Evolutionary conservation across 2,329 filamentous ascomycete genomes (phyloP), one percentile per base, ranked within the genome.

Genomic region (Arthrocladium fulminans): DNA sequence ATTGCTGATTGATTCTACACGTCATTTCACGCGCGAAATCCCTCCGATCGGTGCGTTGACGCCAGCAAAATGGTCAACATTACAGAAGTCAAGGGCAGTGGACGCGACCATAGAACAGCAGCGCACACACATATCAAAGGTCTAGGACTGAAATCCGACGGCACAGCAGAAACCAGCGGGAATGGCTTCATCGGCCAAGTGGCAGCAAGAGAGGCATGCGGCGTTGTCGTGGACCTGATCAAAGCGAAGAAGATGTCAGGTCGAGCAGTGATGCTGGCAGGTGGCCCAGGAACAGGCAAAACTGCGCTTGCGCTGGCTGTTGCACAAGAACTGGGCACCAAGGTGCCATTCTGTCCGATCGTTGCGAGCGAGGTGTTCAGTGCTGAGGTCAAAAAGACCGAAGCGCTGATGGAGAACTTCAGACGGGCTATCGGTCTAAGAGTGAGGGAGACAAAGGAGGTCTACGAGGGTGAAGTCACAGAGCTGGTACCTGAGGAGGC

Each of bases 401-500:
- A 98, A 69, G 85, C 94, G 57, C 73, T 98, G 65, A 97, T 97
- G 92, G 92, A 98, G 76, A 97, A 97, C 73, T 98, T 98, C 69
- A 80, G 92, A 65, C 79, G 92, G 64, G 92, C 92, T 51, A 98
- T 98, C 67, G 92, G 90, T 78, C 77, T 98, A 58, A 89, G 94
- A 64, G 92, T 98, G 57, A 88, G 92, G 62, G 92, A 98, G 75
- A 96, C 90, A 45, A 98, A 98, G 71, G 92, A 98, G 70, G 90
- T 98, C 51, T 98, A 97, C 70, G 92, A 98, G 72, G 92, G 92
- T 64, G 92, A 98, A 71, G 92, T 98, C 49, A 96, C 88, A 57
- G 92, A 98, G 69, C 80, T 98, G 59, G 95, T 90, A 25, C 92
- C 92, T 32, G 92, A 98, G 70, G 92, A 98, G 75, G 86, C 90